Base-by-base conservation (phyloP, 73 alveolate genomes). In the Diophrys sp. region DNA sequence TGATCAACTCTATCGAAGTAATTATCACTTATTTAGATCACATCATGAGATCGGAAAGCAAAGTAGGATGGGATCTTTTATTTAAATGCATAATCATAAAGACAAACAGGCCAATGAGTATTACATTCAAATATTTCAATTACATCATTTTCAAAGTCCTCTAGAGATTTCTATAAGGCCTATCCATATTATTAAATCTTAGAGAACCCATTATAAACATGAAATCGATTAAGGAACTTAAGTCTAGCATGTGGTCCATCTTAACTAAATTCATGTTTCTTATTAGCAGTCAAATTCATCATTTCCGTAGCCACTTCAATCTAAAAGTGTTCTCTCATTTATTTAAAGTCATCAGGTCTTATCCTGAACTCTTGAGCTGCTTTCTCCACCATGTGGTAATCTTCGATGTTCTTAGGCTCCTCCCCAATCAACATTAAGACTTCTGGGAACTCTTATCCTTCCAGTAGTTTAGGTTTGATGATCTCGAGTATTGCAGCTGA, bases 51-150 rank as follows among this genome's bases (percentile, higher is more conserved):
- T 14, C 14, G 29, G 72, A 14, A 62, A 23, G 29, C 72, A 62
- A 62, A 62, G 8, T 62, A 29, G 18, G n/a, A 11, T 11, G 62
- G 62, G 23, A 80, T 80, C 56, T 83, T 80, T 23, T 73, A 67
- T 33, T 83, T 73, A 56, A 73, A 77, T 62, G 88, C 56, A 55
- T 57, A 87, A 56, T 87, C 94, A 33, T 74, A 87, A 29, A 87
- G 74, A 66, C 94, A 87, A 18, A 87, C 73, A 0, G 89, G 94
- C 94, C 94, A 87, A 29, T 62, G 57, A 27, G 30, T 24, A 25
- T 75, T 32, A 70, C 94, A 87, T 2, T 28, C 75, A 54, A 87
- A 54, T n/a, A 54, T 25, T 31, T 81, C 84, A 14, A 34, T 53
- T 2, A 68, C 31, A 18, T 68, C 33, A 23, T 68, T 30, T 53